Evolutionary conservation across 2,329 filamentous ascomycete species (phyloP).

Genomic region (Dryadomyces quercivorus): DNA sequence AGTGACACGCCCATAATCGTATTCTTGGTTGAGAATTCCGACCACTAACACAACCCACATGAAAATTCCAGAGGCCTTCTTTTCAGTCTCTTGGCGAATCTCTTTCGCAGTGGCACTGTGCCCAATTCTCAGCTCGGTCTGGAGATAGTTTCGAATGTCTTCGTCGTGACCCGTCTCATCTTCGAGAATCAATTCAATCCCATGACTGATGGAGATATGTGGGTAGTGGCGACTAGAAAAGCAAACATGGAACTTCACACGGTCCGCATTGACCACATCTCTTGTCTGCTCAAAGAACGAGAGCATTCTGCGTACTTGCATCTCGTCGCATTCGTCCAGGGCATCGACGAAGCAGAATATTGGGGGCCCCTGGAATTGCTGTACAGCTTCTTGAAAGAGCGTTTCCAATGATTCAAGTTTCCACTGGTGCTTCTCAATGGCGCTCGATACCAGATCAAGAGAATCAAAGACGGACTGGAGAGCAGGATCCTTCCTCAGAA

Average conservation of each 20-base stretch:
- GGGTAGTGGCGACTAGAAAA: slow-evolving; percentile 38
- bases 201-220: slow-evolving; percentile 20
- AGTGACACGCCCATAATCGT: slow-evolving; percentile 15
- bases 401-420: slow-evolving; percentile 3
- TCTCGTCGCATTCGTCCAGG: slow-evolving; percentile 34
- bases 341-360: slow-evolving; percentile 26
- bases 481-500: slow-evolving; percentile 22
- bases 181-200: slow-evolving; percentile 21
- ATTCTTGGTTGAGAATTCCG: slow-evolving; percentile 24
- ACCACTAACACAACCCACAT: slow-evolving; percentile 30
- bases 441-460: background rate
- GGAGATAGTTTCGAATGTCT: background rate
- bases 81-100: slow-evolving; percentile 17
- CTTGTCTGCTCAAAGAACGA: slow-evolving; percentile 27
- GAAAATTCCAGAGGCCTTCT: slow-evolving; percentile 29
- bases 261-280: slow-evolving; percentile 12
- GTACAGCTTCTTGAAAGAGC: slow-evolving; percentile 10
- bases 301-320: slow-evolving; percentile 29
- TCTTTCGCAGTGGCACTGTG: slow-evolving; percentile 6
- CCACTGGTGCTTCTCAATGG: slow-evolving; percentile 4
- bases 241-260: slow-evolving; percentile 20
- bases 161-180: slow-evolving; percentile 22
- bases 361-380: slow-evolving; percentile 2
- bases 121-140: slow-evolving; percentile 2
- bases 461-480: slow-evolving; percentile 20